Evolutionary conservation across 2,329 filamentous ascomycete species (phyloP).

Genomic region (Aspergillus brasiliensis): DNA sequence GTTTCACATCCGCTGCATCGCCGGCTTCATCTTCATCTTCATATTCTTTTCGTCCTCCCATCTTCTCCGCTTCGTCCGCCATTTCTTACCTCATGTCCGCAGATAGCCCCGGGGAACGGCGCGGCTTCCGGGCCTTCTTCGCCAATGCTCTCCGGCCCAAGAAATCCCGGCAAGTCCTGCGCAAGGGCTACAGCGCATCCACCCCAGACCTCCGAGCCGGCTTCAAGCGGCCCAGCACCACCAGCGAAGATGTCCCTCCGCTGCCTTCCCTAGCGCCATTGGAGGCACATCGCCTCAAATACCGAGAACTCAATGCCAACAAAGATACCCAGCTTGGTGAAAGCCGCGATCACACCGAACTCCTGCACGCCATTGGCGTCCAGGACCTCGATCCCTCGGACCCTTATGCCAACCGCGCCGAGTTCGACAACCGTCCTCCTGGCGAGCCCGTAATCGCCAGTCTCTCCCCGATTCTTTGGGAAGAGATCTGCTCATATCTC

Average conservation of each 20-base stretch:
- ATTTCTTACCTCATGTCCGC: conserved; percentile 27
- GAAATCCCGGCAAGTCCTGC: conserved; percentile 41
- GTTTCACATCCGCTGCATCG: neutral
- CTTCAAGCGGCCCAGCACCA: conserved; percentile 19
- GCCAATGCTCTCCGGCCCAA: conserved; percentile 35
- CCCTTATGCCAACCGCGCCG: conserved; percentile 10
- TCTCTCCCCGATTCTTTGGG: conserved; percentile 52
- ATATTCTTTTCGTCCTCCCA: neutral
- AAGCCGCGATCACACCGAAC: conserved; percentile 38
- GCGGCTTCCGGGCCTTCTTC: conserved; percentile 34
- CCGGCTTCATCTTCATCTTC: conserved; percentile 1
- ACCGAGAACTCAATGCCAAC: conserved; percentile 28
- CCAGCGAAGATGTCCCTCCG: conserved; percentile 30
- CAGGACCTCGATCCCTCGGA: conserved; percentile 32
- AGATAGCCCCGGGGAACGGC: conserved; percentile 34
- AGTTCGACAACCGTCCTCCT: conserved; percentile 30
- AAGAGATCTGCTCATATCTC: conserved; percentile 45
- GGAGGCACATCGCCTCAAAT: conserved; percentile 38
- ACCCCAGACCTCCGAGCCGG: conserved; percentile 31
- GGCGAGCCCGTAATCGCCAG: conserved; percentile 49
- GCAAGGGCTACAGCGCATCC: conserved; percentile 33
- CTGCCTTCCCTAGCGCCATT: conserved; percentile 37
- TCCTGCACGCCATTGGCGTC: conserved; percentile 39
- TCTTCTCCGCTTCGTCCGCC: neutral
- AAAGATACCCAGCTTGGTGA: conserved; percentile 42